These are phyloP conservation scores for Fomitopsis betulina DNA, from an alignment of 1,284 basidiomycete species.

Conservation along the genomic window DNA sequence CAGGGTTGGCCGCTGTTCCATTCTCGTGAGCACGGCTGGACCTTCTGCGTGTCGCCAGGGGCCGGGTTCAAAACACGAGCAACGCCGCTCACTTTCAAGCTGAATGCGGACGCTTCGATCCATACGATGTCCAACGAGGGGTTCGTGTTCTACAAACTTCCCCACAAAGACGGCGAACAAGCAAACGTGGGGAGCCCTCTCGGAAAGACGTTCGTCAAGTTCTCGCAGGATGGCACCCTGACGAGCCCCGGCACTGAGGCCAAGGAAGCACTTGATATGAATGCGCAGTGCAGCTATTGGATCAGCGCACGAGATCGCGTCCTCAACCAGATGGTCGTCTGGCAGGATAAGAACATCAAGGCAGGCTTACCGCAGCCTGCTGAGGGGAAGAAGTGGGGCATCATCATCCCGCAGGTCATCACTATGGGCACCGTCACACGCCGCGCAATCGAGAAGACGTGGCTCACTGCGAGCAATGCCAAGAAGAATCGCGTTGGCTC, in stretches of 20 bases:
- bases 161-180: constrained; percentile 92
- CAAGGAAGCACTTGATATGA: constrained; percentile 85
- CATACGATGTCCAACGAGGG: constrained; percentile 38
- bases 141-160: constrained; percentile 84
- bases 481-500: constrained; percentile 97
- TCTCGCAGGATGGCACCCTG: constrained; percentile 81
- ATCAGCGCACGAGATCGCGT: constrained; percentile 92
- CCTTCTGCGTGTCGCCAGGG: constrained; percentile 66
- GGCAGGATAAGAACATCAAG: constrained; percentile 61
- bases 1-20: constrained; percentile 81
- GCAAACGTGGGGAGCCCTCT: constrained; percentile 95
- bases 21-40: constrained; percentile 91
- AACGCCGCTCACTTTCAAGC: constrained; percentile 49
- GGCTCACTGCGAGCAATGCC: constrained; percentile 97
- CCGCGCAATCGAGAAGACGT: constrained; percentile 96
- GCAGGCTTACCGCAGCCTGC: constrained; percentile 18
- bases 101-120: constrained; percentile 56
- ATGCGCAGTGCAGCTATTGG: constrained; percentile 97
- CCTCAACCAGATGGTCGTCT: constrained; percentile 91
- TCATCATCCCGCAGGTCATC: constrained; percentile 95
- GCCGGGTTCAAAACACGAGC: constrained; percentile 35
- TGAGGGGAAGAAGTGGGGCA: constrained; percentile 63
- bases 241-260: constrained; percentile 79
- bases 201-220: constrained; percentile 86
- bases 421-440: constrained; percentile 99